These are phyloP conservation scores for Exsudoporus floridanus DNA, from an alignment of 1,284 basidiomycete species.

Conservation along the genomic window DNA sequence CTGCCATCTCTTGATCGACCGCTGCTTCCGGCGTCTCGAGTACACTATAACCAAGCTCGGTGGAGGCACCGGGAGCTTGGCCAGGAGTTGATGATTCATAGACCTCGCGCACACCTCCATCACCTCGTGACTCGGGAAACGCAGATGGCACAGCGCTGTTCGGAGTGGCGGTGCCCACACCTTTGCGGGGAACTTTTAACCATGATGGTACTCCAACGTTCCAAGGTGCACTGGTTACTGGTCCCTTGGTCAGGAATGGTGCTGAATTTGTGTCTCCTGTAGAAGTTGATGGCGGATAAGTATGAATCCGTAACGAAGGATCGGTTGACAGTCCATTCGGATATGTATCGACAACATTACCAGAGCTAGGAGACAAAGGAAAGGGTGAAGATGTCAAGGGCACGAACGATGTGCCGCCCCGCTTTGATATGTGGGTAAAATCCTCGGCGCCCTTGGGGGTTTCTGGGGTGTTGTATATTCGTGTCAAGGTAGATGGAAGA, in stretches of 20 bases:
- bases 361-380: conserved; percentile 14
- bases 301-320: conserved; percentile 47
- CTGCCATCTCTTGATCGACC: conserved; percentile 63
- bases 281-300: conserved; percentile 73
- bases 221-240: conserved; percentile 44
- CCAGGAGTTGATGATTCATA: conserved; percentile 40
- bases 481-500: conserved; percentile 38
- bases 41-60: conserved; percentile 74
- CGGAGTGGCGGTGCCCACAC: conserved; percentile 28
- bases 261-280: conserved; percentile 37
- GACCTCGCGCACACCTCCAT: conserved; percentile 50
- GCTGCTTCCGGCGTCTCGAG: conserved; percentile 64
- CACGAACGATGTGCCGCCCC: conserved; percentile 55
- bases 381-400: conserved; percentile 48
- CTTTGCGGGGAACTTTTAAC: conserved; percentile 59
- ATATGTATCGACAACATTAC: conserved; percentile 8
- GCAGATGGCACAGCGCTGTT: conserved; percentile 7
- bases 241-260: conserved; percentile 28
- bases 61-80: conserved; percentile 36
- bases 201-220: conserved; percentile 68
- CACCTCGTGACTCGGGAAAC: conserved; percentile 13
- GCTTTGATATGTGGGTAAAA: conserved; percentile 67
- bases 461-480: conserved; percentile 36
- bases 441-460: conserved; percentile 49
- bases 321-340: conserved; percentile 17